phyloP scores from a whole-genome alignment of 164 flowering plant species.

The Tetracentron sinense region DNA sequence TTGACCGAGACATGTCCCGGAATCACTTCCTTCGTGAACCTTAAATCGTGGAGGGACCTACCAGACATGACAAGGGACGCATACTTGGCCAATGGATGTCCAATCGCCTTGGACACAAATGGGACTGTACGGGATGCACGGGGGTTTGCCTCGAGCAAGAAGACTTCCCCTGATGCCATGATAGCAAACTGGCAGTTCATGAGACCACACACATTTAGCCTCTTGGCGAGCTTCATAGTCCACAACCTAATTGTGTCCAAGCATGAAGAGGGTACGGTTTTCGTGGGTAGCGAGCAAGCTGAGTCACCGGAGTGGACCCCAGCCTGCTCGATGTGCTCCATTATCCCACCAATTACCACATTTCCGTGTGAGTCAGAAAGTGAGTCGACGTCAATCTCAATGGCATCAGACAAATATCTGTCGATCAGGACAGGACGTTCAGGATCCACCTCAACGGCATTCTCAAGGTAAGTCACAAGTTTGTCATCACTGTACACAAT shows the following conservation, averaged over 20 bases:
- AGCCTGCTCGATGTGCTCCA: constrained; percentile 99
- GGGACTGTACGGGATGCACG: constrained; percentile 96
- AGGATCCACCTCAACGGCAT: constrained; percentile 81
- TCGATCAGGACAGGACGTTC: constrained; percentile 79
- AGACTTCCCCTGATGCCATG: constrained; percentile 70
- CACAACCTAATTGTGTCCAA: constrained; percentile 75
- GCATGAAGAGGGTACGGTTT: constrained; percentile 59
- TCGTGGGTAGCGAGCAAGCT: constrained; percentile 82
- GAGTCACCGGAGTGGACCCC: constrained; percentile 96
- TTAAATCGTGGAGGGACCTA: constrained; percentile 58
- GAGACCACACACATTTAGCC: constrained; percentile 82
- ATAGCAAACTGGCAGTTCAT: constrained; percentile 98
- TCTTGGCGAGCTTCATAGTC: constrained; percentile 74
- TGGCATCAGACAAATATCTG: constrained; percentile 78
- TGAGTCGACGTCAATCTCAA: constrained; percentile 88
- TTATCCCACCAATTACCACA: constrained; percentile 94
- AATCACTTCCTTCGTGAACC: constrained; percentile 71
- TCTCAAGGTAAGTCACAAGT: constrained; percentile 66
- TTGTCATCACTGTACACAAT: constrained; percentile 78
- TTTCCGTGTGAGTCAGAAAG: constrained; percentile 78
- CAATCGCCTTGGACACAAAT: constrained; percentile 94
- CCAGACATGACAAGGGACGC: constrained; percentile 96
- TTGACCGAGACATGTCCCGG: constrained; percentile 83
- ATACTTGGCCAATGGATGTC: constrained; percentile 90
- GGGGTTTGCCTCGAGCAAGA: constrained; percentile 90